Base-by-base conservation (phyloP, 2,329 filamentous ascomycete genomes). In the Pseudogymnoascus sp. region DNA sequence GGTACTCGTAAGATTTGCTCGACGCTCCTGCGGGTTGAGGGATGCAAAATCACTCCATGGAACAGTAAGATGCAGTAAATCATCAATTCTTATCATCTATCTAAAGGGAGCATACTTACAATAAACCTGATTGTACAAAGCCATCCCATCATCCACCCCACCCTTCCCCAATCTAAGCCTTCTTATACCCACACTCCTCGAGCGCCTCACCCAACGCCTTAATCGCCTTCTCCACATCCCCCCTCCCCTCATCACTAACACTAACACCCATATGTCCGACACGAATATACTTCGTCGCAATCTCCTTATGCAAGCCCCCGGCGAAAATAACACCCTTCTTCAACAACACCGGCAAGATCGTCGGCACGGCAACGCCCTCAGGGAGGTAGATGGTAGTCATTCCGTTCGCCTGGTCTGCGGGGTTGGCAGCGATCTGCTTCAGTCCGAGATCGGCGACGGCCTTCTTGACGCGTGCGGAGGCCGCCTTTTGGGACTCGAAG, bases 371-470 rank as follows among this genome's bases (percentile, higher is more conserved):
- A 60, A 97, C 78, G 39, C 82, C 87, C 64, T 97, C 90, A 1
- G 94, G 94, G 61, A 99, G 82, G 75, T 94, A 97, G 67, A 99
- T 94, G 62, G 94, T 93, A 3, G 94, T 99, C 94, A 99, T 99
- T 69, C 90, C 91, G 74, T 96, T 93, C 41, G 94, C 91, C 77
- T 97, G 93, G 75, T 96, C 89, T 69, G 93, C 91, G 0, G 89
- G 88, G 74, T 93, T 89, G 35, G 83, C 75, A 20, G 94, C 92
- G 37, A 99, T 81, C 73, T 97, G 89, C 77, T 91, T 89, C 63
- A 99, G 81, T 3, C 94, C 94, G 35, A 97, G 79, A 59, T 89
- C 87, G 4, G 84, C 77, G 59, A 97, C 80, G 16, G 89, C 85
- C 72, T 90, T 85, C 83, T 99, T 97, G 73, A 97, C 85, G 73